Conservation (phyloP, 2,329 filamentous ascomycete species). For the Parasarocladium wereldwijsianum region DNA sequence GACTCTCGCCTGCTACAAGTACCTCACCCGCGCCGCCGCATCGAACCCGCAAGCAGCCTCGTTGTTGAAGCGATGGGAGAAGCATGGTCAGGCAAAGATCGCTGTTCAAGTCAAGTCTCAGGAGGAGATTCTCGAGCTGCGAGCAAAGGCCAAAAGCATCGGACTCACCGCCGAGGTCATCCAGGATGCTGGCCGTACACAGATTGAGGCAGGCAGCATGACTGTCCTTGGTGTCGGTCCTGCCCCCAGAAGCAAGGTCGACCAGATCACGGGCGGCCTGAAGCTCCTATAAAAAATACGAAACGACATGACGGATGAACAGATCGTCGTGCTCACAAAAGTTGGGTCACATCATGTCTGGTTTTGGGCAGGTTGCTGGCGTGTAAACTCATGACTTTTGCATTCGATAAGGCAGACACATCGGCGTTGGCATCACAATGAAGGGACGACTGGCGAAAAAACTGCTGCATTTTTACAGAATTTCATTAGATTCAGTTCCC, state of each 20-base stretch:
- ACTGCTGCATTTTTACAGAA: too few relatives aligned
- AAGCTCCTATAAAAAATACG: slow-evolving; percentile 53
- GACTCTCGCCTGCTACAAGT: slow-evolving; percentile 95
- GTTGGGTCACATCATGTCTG: too few relatives aligned
- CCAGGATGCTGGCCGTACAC: slow-evolving; percentile 88
- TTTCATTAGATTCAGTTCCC: too few relatives aligned
- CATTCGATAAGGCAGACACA: too few relatives aligned
- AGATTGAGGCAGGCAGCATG: slow-evolving; percentile 85
- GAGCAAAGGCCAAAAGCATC: slow-evolving; percentile 66
- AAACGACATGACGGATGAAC: not conserved
- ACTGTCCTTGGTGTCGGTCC: slow-evolving; percentile 79
- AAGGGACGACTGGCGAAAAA: too few relatives aligned
- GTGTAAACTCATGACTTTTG: not conserved
- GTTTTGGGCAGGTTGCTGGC: too few relatives aligned
- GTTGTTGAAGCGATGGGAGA: slow-evolving; percentile 67
- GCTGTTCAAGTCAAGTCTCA: slow-evolving; percentile 80
- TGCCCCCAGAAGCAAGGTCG: slow-evolving; percentile 73
- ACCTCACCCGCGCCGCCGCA: slow-evolving; percentile 44
- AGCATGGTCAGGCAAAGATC: slow-evolving; percentile 78
- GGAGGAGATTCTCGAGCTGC: slow-evolving; percentile 60
- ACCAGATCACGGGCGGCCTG: slow-evolving; percentile 70
- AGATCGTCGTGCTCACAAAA: too few relatives aligned
- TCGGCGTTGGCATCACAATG: too few relatives aligned
- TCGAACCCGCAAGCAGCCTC: slow-evolving; percentile 42
- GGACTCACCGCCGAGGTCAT: slow-evolving; percentile 84